Evolutionary conservation across 208 protist species (phyloP).

Genomic region (Leishmania martiniquensis): DNA sequence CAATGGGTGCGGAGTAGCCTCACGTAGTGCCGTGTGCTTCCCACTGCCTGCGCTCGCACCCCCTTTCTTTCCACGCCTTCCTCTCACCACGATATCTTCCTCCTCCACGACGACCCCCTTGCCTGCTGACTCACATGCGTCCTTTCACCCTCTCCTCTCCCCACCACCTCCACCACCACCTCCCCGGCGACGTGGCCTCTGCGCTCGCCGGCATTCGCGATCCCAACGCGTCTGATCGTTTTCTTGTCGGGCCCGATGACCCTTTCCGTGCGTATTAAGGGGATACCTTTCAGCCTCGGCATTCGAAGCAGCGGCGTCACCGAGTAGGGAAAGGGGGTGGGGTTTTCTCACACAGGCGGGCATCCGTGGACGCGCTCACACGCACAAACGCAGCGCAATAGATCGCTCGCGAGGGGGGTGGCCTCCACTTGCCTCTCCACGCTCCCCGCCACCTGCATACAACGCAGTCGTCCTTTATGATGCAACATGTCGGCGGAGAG

Average conservation of each 20-base stretch:
- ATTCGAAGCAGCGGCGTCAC: no score
- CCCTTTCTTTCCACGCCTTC: no score
- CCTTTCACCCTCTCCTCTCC: not conserved
- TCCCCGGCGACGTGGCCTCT: not conserved
- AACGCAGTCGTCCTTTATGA: not conserved
- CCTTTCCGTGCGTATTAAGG: no score
- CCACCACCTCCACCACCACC: not conserved
- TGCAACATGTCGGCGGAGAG: slow-evolving; percentile 4
- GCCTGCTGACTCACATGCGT: not conserved
- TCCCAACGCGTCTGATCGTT: not conserved
- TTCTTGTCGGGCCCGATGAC: no score
- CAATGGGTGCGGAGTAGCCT: not conserved
- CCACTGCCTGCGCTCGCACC: not conserved
- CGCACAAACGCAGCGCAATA: not conserved
- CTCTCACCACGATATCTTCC: no score
- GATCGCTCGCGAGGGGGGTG: not conserved
- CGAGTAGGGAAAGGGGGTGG: no score
- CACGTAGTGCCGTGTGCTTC: not conserved
- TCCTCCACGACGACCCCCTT: not conserved
- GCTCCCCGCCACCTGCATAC: not conserved
- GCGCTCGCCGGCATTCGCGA: not conserved
- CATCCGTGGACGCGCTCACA: no score
- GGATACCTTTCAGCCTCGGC: no score
- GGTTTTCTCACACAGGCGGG: no score
- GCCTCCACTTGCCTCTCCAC: no score